Evolutionary conservation across 2,329 filamentous ascomycete genomes (phyloP).

Genomic region (Apiospora arundinis): DNA sequence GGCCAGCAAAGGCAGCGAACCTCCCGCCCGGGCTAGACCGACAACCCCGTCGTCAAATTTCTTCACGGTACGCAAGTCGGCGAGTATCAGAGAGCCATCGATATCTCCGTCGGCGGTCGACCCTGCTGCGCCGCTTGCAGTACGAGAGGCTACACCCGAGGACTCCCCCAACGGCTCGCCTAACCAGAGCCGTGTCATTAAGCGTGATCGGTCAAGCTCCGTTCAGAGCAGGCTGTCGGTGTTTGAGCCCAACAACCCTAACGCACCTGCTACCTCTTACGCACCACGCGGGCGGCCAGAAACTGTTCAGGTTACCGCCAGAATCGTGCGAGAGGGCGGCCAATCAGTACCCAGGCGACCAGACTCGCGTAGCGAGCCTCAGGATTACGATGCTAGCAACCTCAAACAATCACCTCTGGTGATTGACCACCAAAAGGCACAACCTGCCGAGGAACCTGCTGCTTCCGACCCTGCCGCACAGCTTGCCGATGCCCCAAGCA

Average conservation of each 20-base stretch:
- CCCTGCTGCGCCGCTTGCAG: background rate
- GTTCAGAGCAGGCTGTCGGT: conserved; percentile 62
- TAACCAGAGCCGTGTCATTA: conserved; percentile 27
- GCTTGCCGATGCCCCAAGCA: conserved; percentile 27
- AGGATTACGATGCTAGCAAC: conserved; percentile 56
- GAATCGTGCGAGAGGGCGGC: conserved; percentile 73
- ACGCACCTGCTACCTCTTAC: conserved; percentile 26
- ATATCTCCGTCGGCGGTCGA: conserved; percentile 41
- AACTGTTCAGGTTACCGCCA: conserved; percentile 86
- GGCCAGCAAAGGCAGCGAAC: background rate
- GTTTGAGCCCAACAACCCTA: conserved; percentile 52
- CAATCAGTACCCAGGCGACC: conserved; percentile 49
- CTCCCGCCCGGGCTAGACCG: background rate
- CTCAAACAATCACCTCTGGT: conserved; percentile 65
- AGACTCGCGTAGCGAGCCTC: conserved; percentile 48
- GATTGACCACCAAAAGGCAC: conserved; percentile 60
- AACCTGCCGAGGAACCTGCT: conserved; percentile 36
- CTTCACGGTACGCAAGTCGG: conserved; percentile 50
- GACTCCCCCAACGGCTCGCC: conserved; percentile 27
- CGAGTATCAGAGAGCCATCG: conserved; percentile 38
- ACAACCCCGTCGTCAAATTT: conserved; percentile 46
- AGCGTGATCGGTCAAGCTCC: conserved; percentile 57
- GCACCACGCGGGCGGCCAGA: background rate
- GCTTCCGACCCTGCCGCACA: background rate
- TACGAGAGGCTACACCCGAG: conserved; percentile 25